Evolutionary conservation across 306 rosid species (phyloP), one percentile per base, ranked within the genome.

Genomic region (Pachyrhizus erosus): DNA sequence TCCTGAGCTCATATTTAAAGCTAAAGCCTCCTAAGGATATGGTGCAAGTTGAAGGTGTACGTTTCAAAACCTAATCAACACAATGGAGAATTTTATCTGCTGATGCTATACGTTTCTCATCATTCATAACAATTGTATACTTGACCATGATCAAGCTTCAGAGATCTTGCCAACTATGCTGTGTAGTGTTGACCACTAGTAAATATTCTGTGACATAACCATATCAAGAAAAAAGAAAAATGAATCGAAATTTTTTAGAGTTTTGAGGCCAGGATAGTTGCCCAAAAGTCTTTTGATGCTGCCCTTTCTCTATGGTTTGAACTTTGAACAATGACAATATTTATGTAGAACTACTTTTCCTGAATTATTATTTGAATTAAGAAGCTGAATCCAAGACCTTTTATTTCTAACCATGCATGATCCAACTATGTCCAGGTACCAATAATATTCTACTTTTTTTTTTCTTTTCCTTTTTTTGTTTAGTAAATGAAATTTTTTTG

Each of bases 1-100:
- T 71, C 11, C 61, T 2, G 20, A 27, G 43, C 43, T 71, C 34
- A 66, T 34, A 66, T 66, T 72, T 72, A n/a, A 72, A 72, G 76
- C 43, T 72, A 29, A 72, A 48, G 11, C 6, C 31, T 31, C 27
- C 61, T 26, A 17, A 18, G 24, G 27, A 37, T 74, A 21, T 39
- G 40, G 17, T 23, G 40, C 79, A 57, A 58, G 17, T 37, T 42
- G 42, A 49, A 23, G 40, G 20, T 5, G 34, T 26, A 60, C n/a
- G 43, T 42, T 60, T 60, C 43, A 31, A 14, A 40, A 60, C 58
- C 58, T 24, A 76, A 76, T 40, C n/a, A 55, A 55, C 49, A 20
- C 65, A 20, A 40, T 14, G 39, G 54, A 37, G 64, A 73, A 29
- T 18, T 73, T 49, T 5, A 73, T 49, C n/a, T n/a, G 45, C 17